phyloP scores from a whole-genome alignment of 306 rosid genomes.

The Astragalus membranaceus region DNA sequence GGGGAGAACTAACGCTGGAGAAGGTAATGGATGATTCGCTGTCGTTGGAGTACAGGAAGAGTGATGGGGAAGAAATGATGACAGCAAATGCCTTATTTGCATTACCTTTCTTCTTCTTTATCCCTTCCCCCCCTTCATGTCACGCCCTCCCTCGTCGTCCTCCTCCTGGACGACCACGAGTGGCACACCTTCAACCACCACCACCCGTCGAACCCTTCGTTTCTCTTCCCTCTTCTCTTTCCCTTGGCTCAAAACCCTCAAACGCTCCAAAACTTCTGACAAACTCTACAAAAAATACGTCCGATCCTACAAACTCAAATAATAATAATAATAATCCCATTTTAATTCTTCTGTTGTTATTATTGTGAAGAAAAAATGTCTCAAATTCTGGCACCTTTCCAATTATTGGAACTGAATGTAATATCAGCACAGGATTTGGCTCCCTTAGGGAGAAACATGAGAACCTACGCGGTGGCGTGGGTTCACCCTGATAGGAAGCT shows the following conservation, averaged over 20 bases:
- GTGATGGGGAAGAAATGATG: not conserved
- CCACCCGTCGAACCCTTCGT: not conserved
- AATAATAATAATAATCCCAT: not conserved
- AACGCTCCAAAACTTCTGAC: not conserved
- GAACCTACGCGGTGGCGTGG: slow-evolving; percentile 79
- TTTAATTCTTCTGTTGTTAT: too few relatives aligned
- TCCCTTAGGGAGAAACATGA: slow-evolving; percentile 46
- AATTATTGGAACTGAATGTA: slow-evolving; percentile 62
- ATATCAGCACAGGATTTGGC: slow-evolving; percentile 82
- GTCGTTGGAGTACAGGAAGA: not conserved
- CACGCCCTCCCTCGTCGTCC: slow-evolving; percentile 29
- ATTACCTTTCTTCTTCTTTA: not conserved
- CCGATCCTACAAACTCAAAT: slow-evolving; percentile 7
- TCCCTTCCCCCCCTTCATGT: not conserved
- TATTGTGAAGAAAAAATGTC: slow-evolving; percentile 37
- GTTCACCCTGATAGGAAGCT: slow-evolving; percentile 74
- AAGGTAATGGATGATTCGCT: not conserved
- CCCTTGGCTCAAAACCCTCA: not conserved
- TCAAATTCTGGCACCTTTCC: slow-evolving; percentile 44
- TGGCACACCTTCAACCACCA: not conserved
- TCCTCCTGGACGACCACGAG: slow-evolving; percentile 5
- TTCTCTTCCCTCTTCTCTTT: not conserved
- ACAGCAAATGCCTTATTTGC: slow-evolving; percentile 9
- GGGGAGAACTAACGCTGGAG: not conserved
- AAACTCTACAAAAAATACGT: slow-evolving; percentile 20